Conservation (phyloP, 305 asterid genomes). For the Fraxinus dipetala region DNA sequence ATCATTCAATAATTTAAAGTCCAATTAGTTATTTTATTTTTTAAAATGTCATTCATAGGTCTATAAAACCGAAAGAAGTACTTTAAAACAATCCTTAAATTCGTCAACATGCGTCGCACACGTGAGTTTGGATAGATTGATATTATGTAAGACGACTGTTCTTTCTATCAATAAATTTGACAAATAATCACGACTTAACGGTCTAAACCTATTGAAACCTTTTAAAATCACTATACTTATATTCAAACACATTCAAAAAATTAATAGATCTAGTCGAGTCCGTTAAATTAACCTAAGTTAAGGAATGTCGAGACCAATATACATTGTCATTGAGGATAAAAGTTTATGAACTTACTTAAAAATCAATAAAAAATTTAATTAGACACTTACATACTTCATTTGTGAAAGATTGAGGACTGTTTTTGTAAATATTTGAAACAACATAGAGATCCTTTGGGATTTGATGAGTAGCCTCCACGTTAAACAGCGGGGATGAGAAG, state of each 20-base stretch:
- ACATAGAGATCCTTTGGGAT: slow-evolving; percentile 4
- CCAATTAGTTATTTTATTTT: not conserved
- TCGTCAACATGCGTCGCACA: not conserved
- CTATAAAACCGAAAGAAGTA: not conserved
- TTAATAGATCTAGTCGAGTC: not conserved
- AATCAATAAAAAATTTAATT: not conserved
- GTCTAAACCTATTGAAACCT: not conserved
- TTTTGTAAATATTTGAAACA: not conserved
- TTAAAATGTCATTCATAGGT: not conserved
- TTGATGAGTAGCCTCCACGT: slow-evolving; percentile 16
- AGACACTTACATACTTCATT: not conserved
- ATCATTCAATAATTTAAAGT: not conserved
- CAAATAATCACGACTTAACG: not conserved
- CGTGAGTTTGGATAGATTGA: not conserved
- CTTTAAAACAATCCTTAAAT: not conserved
- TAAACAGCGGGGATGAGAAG: not conserved
- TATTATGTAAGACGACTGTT: not conserved
- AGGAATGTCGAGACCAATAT: not conserved
- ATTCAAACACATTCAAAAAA: not conserved
- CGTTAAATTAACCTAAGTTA: not conserved
- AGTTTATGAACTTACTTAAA: not conserved
- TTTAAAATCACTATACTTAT: not conserved
- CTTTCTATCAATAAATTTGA: not conserved
- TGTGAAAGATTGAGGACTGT: not conserved
- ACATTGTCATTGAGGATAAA: not conserved